phyloP scores from a whole-genome alignment of 495 filamentous ascomycete genomes.

The Aspergillus sclerotioniger region DNA sequence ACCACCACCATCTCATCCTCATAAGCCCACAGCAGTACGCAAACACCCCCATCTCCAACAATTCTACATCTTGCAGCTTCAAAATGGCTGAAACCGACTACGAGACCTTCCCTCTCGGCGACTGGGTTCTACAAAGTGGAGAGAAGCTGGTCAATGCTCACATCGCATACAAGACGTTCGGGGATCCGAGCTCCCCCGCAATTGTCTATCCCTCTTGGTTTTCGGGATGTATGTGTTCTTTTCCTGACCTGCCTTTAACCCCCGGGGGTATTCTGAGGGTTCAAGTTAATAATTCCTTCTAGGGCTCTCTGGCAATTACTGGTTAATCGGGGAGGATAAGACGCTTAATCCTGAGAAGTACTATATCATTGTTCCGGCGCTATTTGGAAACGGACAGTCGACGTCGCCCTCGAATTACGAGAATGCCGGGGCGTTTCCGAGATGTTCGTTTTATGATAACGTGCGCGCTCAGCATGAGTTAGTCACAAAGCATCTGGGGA shows the following conservation, averaged over 20 bases:
- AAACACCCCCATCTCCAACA: not conserved
- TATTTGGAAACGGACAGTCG: slow-evolving; percentile 73
- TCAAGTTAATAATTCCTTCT: too few relatives aligned
- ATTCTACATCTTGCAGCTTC: not conserved
- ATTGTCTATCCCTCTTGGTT: slow-evolving; percentile 74
- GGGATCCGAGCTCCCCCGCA: slow-evolving; percentile 57
- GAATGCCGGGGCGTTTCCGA: slow-evolving; percentile 54
- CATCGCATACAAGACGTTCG: slow-evolving; percentile 71
- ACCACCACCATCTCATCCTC: not conserved
- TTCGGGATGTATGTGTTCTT: slow-evolving; percentile 52
- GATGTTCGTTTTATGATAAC: slow-evolving; percentile 65
- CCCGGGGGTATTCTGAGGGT: too few relatives aligned
- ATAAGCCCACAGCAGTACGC: not conserved
- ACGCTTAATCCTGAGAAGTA: slow-evolving; percentile 60
- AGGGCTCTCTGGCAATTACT: slow-evolving; percentile 63
- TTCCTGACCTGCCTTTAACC: too few relatives aligned
- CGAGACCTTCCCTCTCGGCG: slow-evolving; percentile 55
- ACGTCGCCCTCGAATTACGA: slow-evolving; percentile 66
- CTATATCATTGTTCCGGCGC: slow-evolving; percentile 67
- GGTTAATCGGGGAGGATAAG: slow-evolving; percentile 63
- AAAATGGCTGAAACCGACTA: slow-evolving; percentile 41
- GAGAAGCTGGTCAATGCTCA: slow-evolving; percentile 54
- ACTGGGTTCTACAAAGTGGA: slow-evolving; percentile 62
- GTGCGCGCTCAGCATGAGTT: slow-evolving; percentile 65
- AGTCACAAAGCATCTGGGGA: slow-evolving; percentile 60